These are phyloP conservation scores for Podospora pseudopauciseta DNA, from an alignment of 495 filamentous ascomycete genomes.

Conservation along the genomic window DNA sequence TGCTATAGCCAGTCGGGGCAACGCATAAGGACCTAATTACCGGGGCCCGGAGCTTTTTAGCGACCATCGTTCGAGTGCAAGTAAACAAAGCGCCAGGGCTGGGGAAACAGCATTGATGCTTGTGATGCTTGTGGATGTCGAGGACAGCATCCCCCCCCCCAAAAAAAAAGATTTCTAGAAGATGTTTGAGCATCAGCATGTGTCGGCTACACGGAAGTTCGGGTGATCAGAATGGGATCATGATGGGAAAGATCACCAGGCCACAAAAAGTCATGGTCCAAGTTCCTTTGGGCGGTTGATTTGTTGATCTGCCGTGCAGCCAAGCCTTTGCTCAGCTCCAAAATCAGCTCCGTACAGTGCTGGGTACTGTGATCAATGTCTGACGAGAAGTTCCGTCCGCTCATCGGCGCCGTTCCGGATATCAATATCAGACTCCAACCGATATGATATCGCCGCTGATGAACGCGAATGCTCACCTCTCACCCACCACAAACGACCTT, in stretches of 20 bases:
- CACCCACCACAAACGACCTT: neutral
- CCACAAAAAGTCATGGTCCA: slow-evolving; percentile 4
- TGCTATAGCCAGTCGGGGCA: slow-evolving; percentile 2
- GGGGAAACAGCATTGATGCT: slow-evolving; percentile 6
- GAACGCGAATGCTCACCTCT: neutral
- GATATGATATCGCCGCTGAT: neutral
- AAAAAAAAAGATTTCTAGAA: neutral
- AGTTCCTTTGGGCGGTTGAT: slow-evolving; percentile 8
- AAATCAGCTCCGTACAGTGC: slow-evolving; percentile 17
- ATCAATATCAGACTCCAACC: neutral
- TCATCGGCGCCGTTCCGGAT: neutral
- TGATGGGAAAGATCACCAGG: slow-evolving; percentile 15
- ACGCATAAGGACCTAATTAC: slow-evolving; percentile 21
- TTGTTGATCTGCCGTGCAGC: slow-evolving; percentile 23
- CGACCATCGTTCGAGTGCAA: slow-evolving; percentile 4
- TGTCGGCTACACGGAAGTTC: neutral
- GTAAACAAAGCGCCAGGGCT: slow-evolving; percentile 18
- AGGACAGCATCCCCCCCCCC: neutral
- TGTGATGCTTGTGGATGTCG: neutral
- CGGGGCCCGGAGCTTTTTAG: slow-evolving; percentile 10
- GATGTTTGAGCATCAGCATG: neutral
- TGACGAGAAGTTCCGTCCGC: neutral
- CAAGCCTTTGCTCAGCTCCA: slow-evolving; percentile 13
- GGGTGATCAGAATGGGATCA: neutral
- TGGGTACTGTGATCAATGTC: neutral